Base-by-base conservation (phyloP, 1,284 basidiomycete genomes). In the Ustilago trichophora region DNA sequence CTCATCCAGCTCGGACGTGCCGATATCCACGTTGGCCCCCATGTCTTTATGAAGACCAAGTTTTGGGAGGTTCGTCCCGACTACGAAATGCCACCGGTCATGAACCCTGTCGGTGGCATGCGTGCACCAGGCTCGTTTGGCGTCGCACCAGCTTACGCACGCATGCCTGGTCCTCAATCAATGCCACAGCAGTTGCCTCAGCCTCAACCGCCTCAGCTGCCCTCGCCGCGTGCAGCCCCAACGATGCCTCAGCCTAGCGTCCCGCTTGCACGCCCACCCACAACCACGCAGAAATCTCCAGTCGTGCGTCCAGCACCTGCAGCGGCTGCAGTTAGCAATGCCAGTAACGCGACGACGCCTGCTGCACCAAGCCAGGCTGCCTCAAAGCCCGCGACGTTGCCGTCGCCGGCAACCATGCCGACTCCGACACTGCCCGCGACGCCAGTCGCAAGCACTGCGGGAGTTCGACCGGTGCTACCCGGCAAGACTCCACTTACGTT, bases 61-160 rank as follows among this genome's bases (percentile, higher is more conserved):
- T 74, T 78, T 52, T 77, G 72, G 69, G 75, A 77, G 36, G 62
- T 73, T 8, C 56, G 73, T 10, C 73, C 66, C 6, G 71, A 73
- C 31, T 59, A 65, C 32, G 65, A 70, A 46, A 21, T 62, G 42
- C 56, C 60, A 10, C 54, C 65, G 2, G 25, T 29, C 15, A 57
- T 63, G 50, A 42, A 41, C 13, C 26, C 44, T 3, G 37, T 59
- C 12, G 42, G 44, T 11, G 38, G 49, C 27, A 50, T 65, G 37
- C 54, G 55, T 36, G 54, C 49, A 27, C 45, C 54, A 12, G 50
- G 45, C 24, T 36, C 53, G 5, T 60, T 35, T 44, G 51, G 50
- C 12, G 42, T 19, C 18, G 24, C 43, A 15, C 19, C 58, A 31
- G 44, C 31, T 34, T 54, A 51, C 35, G 33, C 49, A 15, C 43